A percentile compares a stretch with the other conserved stretches of the same genome.
Evolutionary conservation across 371 early-diverging fungal genomes (phyloP).

Genomic region (Mortierella sp.): DNA sequence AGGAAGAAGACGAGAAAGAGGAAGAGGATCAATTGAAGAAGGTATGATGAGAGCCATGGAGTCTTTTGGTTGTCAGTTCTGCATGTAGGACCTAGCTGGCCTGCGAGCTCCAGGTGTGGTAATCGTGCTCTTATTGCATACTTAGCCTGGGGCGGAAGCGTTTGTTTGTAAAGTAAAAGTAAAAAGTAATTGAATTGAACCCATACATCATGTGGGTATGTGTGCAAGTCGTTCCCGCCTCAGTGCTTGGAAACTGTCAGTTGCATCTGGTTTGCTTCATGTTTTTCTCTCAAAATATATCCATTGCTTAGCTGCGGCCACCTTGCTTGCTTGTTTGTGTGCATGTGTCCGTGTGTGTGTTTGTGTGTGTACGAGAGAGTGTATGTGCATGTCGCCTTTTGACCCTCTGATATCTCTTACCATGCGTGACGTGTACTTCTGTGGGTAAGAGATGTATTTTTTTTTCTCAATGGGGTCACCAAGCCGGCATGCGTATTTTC

Average conservation of each 20-base stretch:
- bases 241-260: not conserved
- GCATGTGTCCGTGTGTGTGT: not conserved
- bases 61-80: not conserved
- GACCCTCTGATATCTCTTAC: not conserved
- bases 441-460: not conserved
- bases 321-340: not conserved
- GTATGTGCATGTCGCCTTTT: not conserved
- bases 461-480: not conserved
- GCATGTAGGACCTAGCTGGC: not conserved
- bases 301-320: not conserved
- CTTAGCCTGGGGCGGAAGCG: not conserved
- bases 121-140: not conserved
- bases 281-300: no score
- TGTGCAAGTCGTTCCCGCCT: not conserved
- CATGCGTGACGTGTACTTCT: not conserved
- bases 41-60: not conserved
- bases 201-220: not conserved
- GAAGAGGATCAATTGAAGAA: not conserved
- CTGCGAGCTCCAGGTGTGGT: not conserved
- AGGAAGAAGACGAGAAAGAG: no score
- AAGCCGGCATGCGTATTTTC: not conserved
- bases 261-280: no score
- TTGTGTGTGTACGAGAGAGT: not conserved
- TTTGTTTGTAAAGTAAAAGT: not conserved
- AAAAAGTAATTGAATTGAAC: not conserved